Evolutionary conservation across 2,329 filamentous ascomycete species (phyloP).

Genomic region (Alternaria sp.): DNA sequence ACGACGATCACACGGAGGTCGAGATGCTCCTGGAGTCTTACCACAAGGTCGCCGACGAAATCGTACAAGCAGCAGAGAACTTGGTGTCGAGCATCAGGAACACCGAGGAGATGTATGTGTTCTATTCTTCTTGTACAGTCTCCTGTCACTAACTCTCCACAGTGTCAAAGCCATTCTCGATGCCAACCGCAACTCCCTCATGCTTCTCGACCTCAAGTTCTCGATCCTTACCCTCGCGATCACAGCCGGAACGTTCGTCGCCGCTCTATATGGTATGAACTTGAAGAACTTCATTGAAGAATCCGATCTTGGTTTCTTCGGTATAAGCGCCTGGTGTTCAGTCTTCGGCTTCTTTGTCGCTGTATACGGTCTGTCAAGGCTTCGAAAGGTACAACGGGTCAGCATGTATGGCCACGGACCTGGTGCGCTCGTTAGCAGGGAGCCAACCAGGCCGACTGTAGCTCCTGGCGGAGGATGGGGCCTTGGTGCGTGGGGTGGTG

Average conservation of each 20-base stretch:
- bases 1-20: slow-evolving; percentile 92
- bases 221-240: slow-evolving; percentile 94
- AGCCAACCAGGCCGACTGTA: slow-evolving; percentile 5
- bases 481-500: slow-evolving; percentile 38
- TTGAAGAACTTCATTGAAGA: slow-evolving; percentile 98
- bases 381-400: slow-evolving; percentile 85
- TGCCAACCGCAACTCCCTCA: slow-evolving; percentile 96
- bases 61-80: slow-evolving; percentile 93
- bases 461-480: slow-evolving; percentile 27
- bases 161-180: slow-evolving; percentile 96
- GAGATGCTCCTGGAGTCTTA: slow-evolving; percentile 98
- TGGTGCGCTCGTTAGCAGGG: slow-evolving; percentile 23
- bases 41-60: slow-evolving; percentile 97
- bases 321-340: slow-evolving; percentile 74
- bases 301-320: slow-evolving; percentile 81
- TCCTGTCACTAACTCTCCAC: slow-evolving; percentile 23
- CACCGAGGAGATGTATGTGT: slow-evolving; percentile 93
- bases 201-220: slow-evolving; percentile 96
- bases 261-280: slow-evolving; percentile 99
- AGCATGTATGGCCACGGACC: slow-evolving; percentile 73
- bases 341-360: slow-evolving; percentile 78
- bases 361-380: slow-evolving; percentile 80
- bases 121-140: background rate
- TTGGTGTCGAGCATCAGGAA: slow-evolving; percentile 94
- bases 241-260: slow-evolving; percentile 91